Base-by-base conservation (phyloP, 805 yeast genomes). In the Candida ulmi region DNA sequence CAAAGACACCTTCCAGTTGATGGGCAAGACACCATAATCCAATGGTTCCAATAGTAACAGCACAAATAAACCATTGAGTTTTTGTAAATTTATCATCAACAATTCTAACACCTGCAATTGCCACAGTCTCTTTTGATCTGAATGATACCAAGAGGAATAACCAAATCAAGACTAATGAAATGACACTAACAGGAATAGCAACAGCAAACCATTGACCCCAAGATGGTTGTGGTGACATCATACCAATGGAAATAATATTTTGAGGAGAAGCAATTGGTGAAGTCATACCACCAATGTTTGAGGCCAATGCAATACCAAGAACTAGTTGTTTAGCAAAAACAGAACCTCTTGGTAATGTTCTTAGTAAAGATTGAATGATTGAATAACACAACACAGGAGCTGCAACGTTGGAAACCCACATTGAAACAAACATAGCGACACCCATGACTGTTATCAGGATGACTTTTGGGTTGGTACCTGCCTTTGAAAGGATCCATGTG, bases 191-290 rank as follows among this genome's bases (percentile, higher is more conserved):
- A 0, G 99, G 99, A 16, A 90, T 62, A 0, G 96, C 77, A 34
- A 91, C 76, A 8, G 81, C 78, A 60, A 91, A 93, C 99, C 99
- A 91, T 57, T 87, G 84, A 11, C 82, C 80, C 99, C 99, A 91
- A 8, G 83, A 78, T 1, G 82, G 80, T 40, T 74, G 80, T 1
- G 95, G 95, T 41, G 70, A 71, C 98, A 91, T 91, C 50, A 82
- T 68, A 41, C 87, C 90, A 37, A 91, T 71, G 1, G 96, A 95
- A 52, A 91, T 80, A 46, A 91, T 86, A 60, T 91, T 91, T 58
- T 91, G 99, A 2, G 99, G 99, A 3, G 96, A 87, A 1, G 97
- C 90, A 55, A 91, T 91, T 8, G 99, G 99, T 4, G 96, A 87
- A 0, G 96, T 83, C 95, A 90, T 91, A 48, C 99, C 99, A 17